phyloP scores from a whole-genome alignment of 2,329 filamentous ascomycete genomes.

The Cladophialophora carrionii region DNA sequence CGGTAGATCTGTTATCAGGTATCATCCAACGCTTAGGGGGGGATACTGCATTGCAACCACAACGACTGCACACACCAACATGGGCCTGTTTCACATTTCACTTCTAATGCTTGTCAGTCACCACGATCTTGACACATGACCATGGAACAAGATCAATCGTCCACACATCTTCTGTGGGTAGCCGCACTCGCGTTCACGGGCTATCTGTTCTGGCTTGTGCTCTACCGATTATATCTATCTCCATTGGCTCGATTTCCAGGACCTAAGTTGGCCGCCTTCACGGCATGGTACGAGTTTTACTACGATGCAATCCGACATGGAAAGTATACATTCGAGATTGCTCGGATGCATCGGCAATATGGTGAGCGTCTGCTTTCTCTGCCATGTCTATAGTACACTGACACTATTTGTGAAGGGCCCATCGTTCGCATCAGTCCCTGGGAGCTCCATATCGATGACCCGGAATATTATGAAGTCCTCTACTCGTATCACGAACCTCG shows the following conservation, averaged over 20 bases:
- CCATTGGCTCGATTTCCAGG: background rate
- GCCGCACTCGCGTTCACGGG: background rate
- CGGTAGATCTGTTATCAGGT: background rate
- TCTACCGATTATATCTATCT: background rate
- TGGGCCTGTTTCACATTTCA: background rate
- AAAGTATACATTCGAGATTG: background rate
- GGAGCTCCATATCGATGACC: constrained; percentile 2
- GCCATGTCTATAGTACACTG: background rate
- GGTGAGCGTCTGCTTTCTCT: background rate
- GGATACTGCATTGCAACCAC: background rate
- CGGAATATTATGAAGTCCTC: background rate
- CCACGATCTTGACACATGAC: background rate
- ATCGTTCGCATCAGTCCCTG: background rate
- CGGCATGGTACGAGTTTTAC: background rate
- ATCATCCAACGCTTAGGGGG: background rate
- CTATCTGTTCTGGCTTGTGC: background rate
- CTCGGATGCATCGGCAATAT: background rate
- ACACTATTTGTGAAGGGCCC: background rate
- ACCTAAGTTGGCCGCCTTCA: background rate
- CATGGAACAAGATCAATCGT: background rate
- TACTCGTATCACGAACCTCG: background rate
- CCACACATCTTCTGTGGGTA: background rate
- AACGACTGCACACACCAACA: background rate
- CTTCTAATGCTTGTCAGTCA: background rate
- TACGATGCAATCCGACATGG: background rate